Percentiles rank a stretch among this genome's conserved stretches.
These are phyloP conservation scores for Alopecurus myosuroides DNA, from an alignment of 176 grass and related monocot genomes.

Conservation along the genomic window DNA sequence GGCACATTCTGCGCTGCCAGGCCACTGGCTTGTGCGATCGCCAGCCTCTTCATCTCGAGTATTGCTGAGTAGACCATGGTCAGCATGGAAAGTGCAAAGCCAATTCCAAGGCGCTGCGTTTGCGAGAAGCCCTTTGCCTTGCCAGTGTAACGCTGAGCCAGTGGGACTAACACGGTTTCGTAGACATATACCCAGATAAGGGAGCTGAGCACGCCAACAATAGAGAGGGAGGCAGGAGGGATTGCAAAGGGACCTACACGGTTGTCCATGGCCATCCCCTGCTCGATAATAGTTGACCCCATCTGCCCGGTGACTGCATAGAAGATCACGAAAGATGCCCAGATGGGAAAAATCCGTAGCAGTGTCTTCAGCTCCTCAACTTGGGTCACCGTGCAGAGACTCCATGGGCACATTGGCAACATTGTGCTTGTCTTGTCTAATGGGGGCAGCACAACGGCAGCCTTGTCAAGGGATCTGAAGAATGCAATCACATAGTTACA, in stretches of 20 bases:
- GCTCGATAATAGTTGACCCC: conserved; percentile 17
- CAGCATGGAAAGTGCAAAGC: conserved; percentile 26
- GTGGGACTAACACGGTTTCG: conserved; percentile 27
- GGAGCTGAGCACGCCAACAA: conserved; percentile 17
- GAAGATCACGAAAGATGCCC: background rate
- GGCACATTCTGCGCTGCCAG: background rate
- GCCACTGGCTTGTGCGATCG: background rate
- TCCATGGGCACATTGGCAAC: background rate
- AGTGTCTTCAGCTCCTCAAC: conserved; percentile 1
- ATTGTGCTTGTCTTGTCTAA: background rate
- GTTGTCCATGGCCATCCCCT: conserved; percentile 35
- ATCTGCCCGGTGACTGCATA: background rate
- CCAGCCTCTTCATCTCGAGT: conserved; percentile 32
- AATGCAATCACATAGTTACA: background rate
- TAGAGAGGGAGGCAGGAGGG: conserved; percentile 32
- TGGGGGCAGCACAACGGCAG: background rate
- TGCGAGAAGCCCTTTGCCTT: conserved; percentile 19
- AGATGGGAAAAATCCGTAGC: background rate
- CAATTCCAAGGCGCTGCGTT: conserved; percentile 36
- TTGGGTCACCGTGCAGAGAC: conserved; percentile 1
- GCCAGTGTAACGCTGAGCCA: conserved; percentile 28
- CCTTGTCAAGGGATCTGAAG: conserved; percentile 2
- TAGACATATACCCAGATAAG: conserved; percentile 34
- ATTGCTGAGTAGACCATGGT: conserved; percentile 32
- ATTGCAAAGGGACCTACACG: conserved; percentile 18